Percentiles rank a stretch among this genome's conserved stretches.
Conservation (phyloP, 2,329 filamentous ascomycete species). For the Paraphaeosphaeria minitans region DNA sequence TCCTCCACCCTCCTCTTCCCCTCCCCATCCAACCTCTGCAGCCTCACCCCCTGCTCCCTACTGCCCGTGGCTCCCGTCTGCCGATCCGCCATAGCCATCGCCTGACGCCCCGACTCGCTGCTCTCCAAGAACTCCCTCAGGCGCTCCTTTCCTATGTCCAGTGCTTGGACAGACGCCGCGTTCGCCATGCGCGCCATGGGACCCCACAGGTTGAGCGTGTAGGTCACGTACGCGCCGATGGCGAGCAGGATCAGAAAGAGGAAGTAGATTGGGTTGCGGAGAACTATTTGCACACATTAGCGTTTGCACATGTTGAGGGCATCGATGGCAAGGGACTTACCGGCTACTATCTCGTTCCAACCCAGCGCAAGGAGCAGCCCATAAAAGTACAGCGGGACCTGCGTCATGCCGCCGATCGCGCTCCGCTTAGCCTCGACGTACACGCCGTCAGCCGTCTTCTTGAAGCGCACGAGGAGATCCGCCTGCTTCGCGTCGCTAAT, state of each 20-base stretch:
- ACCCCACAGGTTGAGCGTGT: conserved; percentile 91
- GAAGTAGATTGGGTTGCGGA: conserved; percentile 93
- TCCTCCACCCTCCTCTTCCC: conserved; percentile 48
- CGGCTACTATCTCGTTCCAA: conserved; percentile 98
- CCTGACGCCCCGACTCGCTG: conserved; percentile 82
- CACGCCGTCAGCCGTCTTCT: conserved; percentile 96
- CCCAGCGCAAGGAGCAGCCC: conserved; percentile 84
- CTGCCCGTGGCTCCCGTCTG: conserved; percentile 13
- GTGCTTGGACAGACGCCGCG: conserved; percentile 81
- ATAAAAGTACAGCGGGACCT: conserved; percentile 95
- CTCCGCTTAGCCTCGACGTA: conserved; percentile 98
- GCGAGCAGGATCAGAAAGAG: conserved; percentile 79
- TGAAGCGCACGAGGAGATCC: conserved; percentile 92
- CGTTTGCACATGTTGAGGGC: neutral
- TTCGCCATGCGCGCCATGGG: conserved; percentile 96
- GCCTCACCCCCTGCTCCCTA: conserved; percentile 30
- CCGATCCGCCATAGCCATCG: conserved; percentile 68
- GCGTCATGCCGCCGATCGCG: conserved; percentile 91
- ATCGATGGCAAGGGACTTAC: conserved; percentile 59
- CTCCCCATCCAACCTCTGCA: conserved; percentile 50
- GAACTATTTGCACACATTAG: conserved; percentile 62
- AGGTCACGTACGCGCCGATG: conserved; percentile 84
- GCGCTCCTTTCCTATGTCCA: conserved; percentile 90
- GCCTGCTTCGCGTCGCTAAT: conserved; percentile 87
- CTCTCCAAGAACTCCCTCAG: conserved; percentile 87